Percentiles rank a stretch among this genome's conserved stretches.
phyloP scores from a whole-genome alignment of 2,329 filamentous ascomycete species.

The Aspergillus fischeri region DNA sequence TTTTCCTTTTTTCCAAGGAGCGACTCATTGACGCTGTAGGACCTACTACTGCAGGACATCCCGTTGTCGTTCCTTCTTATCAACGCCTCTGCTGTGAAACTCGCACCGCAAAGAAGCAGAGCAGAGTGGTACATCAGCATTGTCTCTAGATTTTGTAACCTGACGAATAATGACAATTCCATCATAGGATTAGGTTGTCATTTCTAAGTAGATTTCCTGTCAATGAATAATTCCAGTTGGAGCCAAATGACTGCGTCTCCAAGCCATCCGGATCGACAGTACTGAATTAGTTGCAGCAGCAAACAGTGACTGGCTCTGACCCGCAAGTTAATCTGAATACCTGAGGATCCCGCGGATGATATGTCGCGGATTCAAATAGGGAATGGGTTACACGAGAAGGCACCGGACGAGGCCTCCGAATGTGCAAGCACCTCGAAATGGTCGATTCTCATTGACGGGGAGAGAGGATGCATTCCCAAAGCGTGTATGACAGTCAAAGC shows the following conservation, averaged over 20 bases:
- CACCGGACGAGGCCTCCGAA: constrained; percentile 26
- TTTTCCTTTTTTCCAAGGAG: neutral
- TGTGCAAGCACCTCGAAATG: constrained; percentile 12
- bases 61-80: constrained; percentile 22
- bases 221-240: neutral
- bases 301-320: constrained; percentile 17
- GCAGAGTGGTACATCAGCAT: constrained; percentile 8
- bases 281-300: constrained; percentile 14
- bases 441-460: constrained; percentile 1
- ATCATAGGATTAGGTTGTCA: neutral
- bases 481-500: constrained; percentile 5
- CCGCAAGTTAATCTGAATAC: constrained; percentile 10
- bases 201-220: neutral
- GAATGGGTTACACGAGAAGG: constrained; percentile 22
- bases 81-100: constrained; percentile 34
- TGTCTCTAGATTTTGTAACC: neutral
- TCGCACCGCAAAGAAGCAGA: constrained; percentile 5
- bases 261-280: constrained; percentile 8
- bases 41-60: constrained; percentile 26
- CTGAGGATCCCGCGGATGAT: constrained; percentile 22
- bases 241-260: constrained; percentile 13
- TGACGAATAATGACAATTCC: neutral
- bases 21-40: constrained; percentile 10
- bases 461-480: constrained; percentile 1
- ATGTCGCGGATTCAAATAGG: constrained; percentile 25